Evolutionary conservation across 768 basidiomycete species (phyloP), one percentile per base, ranked within the genome.

Genomic region (Tylopilus vinaceipallidus): DNA sequence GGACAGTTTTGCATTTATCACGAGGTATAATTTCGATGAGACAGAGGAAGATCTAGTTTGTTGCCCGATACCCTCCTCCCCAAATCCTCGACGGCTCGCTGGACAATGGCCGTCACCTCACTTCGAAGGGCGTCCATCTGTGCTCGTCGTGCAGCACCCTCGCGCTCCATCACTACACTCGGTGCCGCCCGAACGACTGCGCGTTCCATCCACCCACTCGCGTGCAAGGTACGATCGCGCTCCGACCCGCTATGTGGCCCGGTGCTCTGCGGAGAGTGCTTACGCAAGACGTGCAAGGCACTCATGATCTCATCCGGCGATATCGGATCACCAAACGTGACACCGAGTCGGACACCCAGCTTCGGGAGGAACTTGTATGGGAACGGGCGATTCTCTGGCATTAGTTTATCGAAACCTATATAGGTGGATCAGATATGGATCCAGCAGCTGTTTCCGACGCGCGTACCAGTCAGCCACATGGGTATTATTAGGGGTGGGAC

Each of bases 401-500:
- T 95, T 16, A 97, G 73, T 54, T 81, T 75, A 61, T 98, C 90
- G 56, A 95, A 97, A 4, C 85, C 84, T 86, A 55, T 46, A 34
- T 10, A 37, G 26, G 12, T 19, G 30, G 33, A 14, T 11, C 43
- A 10, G n/a, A n/a, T 30, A 30, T 3, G 42, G 37, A 42, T 27
- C 10, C n/a, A n/a, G 23, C 6, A 13, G 13, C 3, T 16, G 19
- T 9, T 30, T 30, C 14, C 9, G 26, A 24, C 10, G 38, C 37
- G 50, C 72, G n/a, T 44, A 79, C 86, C 85, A n/a, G 88, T 86
- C 12, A 98, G 73, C 92, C 92, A 98, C 78, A 97, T 89, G 2
- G 95, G 95, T 54, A 98, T 85, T 50, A 97, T 81, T 19, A 83
- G 67, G 3, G 95, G 95, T 37, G 81, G 77, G n/a, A 73, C 59